Base-by-base conservation (phyloP, 768 basidiomycete species). In the Boletus coccyginus region DNA sequence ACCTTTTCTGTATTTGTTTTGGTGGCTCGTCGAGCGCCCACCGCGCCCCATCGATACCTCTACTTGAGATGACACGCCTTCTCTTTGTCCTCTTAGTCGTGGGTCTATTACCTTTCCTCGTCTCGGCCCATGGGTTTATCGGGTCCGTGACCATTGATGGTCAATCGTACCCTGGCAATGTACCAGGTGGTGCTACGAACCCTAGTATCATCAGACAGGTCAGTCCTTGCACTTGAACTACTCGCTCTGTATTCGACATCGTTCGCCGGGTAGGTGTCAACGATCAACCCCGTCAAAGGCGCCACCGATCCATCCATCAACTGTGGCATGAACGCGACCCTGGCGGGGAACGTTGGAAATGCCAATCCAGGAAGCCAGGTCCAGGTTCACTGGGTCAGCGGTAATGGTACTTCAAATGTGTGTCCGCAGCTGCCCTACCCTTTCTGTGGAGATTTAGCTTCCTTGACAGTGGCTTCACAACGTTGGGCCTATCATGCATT, bases 401-500 rank as follows among this genome's bases (percentile, higher is more conserved):
- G 70, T 46, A 81, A 77, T 0, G 71, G 74, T 58, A 61, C 50
- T 61, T 57, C 72, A 59, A 58, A 73, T 31, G 75, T 76, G 35
- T 36, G 74, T 66, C 41, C 35, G 40, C 50, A 1, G 27, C 17
- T 3, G 17, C 17, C 32, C 31, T 17, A 17, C 7, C 36, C 44
- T 32, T 16, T 13, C 7, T 21, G 27, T 33, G 31, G 29, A 57
- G 1, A 5, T 55, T 46, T 4, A 55, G 7, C 9, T 35, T 31
- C 17, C 45, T 52, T 16, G 14, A 38, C 45, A 79, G 74, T 81
- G 80, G 82, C 74, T 74, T 3, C 82, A 89, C 66, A 74, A 82
- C 51, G 80, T 74, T 17, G 89, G 88, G 1, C 88, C 88, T 1
- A 75, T 89, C 73, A 73, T 90, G 71, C 87, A 86, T 47, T 91